phyloP scores from a whole-genome alignment of 176 grass and related monocot species.

The Cenchrus americanus region DNA sequence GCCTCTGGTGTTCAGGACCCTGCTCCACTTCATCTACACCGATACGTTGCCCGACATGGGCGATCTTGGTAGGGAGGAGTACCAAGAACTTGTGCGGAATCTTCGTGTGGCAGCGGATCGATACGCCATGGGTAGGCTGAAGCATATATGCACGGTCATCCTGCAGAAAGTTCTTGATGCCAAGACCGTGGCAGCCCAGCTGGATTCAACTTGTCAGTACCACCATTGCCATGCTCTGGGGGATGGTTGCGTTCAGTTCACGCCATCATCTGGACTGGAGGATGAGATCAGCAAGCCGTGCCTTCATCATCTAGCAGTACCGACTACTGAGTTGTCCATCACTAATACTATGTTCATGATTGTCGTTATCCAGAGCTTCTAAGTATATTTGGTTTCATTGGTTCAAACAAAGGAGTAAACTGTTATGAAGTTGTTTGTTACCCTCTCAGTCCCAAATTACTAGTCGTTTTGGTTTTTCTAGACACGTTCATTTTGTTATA shows the following conservation, averaged over 20 bases:
- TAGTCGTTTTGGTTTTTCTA: no score
- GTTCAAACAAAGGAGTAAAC: no score
- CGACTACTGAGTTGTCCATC: no score
- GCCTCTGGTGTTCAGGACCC: conserved; percentile 34
- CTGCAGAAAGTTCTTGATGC: conserved; percentile 17
- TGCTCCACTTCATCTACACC: conserved; percentile 52
- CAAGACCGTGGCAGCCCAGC: conserved; percentile 27
- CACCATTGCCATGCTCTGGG: background rate
- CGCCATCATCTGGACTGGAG: background rate
- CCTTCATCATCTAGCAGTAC: no score
- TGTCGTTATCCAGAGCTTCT: no score
- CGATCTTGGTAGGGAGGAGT: background rate
- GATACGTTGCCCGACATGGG: conserved; percentile 26
- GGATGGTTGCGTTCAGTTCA: background rate
- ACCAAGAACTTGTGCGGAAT: background rate
- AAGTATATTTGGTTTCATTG: no score
- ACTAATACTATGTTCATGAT: no score
- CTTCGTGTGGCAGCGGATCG: conserved; percentile 40
- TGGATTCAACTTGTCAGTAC: background rate
- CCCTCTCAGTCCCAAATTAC: no score
- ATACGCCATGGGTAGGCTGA: conserved; percentile 40
- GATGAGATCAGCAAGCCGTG: background rate
- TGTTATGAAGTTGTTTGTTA: no score
- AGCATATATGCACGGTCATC: conserved; percentile 26
- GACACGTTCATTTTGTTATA: no score